phyloP scores from a whole-genome alignment of 805 yeast genomes.

The Lachancea sp. region DNA sequence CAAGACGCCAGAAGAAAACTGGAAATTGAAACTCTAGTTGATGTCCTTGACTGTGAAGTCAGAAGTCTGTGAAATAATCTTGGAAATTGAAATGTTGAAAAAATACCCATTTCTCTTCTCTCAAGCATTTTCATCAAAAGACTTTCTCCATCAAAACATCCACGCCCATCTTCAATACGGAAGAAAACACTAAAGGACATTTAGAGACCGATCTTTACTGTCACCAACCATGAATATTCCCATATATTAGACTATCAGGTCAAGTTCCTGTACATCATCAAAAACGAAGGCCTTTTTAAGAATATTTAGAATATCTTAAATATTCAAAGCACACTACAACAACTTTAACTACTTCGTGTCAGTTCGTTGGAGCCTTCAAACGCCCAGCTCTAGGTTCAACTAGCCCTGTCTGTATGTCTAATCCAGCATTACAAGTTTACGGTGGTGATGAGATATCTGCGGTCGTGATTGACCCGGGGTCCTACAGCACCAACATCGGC shows the following conservation, averaged over 20 bases:
- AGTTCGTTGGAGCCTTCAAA: not conserved
- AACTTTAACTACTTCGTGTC: not conserved
- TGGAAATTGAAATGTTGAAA: no score
- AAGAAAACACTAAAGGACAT: no score
- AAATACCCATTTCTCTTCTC: no score
- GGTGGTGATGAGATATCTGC: constrained; percentile 83
- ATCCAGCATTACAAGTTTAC: constrained; percentile 44
- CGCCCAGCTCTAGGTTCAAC: not conserved
- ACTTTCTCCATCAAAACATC: no score
- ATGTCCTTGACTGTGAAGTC: constrained; percentile 60
- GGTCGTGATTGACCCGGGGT: constrained; percentile 86
- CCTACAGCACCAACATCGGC: constrained; percentile 76
- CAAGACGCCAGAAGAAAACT: constrained; percentile 80
- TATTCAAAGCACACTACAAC: no score
- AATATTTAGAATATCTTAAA: not conserved
- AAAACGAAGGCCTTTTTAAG: no score
- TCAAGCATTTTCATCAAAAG: no score
- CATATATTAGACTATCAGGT: no score
- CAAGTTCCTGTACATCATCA: no score
- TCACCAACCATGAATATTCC: constrained; percentile 3
- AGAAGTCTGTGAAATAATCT: constrained; percentile 36
- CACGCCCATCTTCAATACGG: no score
- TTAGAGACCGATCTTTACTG: not conserved
- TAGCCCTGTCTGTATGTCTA: constrained; percentile 21
- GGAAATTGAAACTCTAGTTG: constrained; percentile 77